Evolutionary conservation across 106 monocot genomes (phyloP).

Genomic region (Allium sativum): DNA sequence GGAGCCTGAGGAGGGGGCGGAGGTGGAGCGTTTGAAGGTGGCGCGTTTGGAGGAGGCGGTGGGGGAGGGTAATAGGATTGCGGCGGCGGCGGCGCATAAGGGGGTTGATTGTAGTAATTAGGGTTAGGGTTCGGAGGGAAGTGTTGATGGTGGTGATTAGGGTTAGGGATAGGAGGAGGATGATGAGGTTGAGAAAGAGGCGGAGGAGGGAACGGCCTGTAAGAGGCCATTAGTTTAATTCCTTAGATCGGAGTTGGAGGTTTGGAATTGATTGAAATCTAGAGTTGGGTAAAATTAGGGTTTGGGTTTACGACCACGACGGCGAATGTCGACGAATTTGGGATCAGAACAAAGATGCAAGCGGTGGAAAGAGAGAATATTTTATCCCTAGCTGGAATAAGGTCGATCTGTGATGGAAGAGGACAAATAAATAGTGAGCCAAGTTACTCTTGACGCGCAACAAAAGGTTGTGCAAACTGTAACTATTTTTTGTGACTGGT

Average conservation of each 20-base stretch:
- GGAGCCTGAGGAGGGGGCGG: neutral
- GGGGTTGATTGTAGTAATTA: constrained; percentile 1
- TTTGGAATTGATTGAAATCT: neutral
- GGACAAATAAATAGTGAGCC: no score
- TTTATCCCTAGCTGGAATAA: no score
- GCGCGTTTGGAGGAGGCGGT: neutral
- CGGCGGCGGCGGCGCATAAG: neutral
- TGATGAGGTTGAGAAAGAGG: constrained; percentile 3
- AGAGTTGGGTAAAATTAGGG: neutral
- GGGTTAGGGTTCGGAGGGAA: neutral
- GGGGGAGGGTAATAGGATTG: constrained; percentile 3
- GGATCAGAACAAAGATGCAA: no score
- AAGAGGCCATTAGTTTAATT: constrained; percentile 23
- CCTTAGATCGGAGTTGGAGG: neutral
- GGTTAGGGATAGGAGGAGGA: constrained; percentile 4
- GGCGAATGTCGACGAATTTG: no score
- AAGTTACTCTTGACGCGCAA: no score
- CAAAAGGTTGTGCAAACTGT: no score
- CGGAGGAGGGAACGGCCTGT: constrained; percentile 30
- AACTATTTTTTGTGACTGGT: no score
- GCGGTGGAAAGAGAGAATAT: no score
- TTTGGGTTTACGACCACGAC: neutral
- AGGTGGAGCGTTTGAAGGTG: neutral
- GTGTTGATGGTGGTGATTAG: constrained; percentile 2
- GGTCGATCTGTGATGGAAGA: no score